A percentile compares a stretch with the other conserved stretches of the same genome.
Evolutionary conservation across 208 protist species (phyloP).

Genomic region (Trypanosoma grayi): DNA sequence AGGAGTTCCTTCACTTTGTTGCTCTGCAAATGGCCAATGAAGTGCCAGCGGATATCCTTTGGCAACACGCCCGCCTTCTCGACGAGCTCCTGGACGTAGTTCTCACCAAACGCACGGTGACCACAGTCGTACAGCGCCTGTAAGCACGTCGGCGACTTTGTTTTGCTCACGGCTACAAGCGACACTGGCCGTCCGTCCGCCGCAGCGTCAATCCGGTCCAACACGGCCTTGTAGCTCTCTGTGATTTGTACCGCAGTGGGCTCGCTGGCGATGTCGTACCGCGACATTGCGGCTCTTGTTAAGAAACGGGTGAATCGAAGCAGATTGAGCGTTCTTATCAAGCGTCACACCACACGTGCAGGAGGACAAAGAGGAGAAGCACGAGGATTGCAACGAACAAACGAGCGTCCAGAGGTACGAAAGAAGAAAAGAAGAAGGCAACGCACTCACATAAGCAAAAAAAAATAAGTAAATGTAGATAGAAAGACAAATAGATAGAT

Average conservation of each 20-base stretch:
- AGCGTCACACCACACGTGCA: neutral
- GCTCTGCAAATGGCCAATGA: constrained; percentile 97
- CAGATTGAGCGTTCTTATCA: constrained; percentile 6
- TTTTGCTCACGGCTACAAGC: constrained; percentile 80
- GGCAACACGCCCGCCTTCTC: constrained; percentile 85
- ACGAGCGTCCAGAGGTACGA: neutral
- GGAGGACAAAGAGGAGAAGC: neutral
- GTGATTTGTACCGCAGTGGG: constrained; percentile 43
- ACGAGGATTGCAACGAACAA: neutral
- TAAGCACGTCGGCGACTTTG: constrained; percentile 72
- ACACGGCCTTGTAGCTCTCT: constrained; percentile 51
- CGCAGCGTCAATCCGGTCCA: constrained; percentile 27
- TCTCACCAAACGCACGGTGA: constrained; percentile 94
- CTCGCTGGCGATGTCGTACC: constrained; percentile 65
- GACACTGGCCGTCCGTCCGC: constrained; percentile 38
- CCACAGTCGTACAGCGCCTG: constrained; percentile 56
- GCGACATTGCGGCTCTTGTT: constrained; percentile 25
- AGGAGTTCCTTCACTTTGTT: constrained; percentile 95
- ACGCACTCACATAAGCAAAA: neutral
- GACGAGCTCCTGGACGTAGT: constrained; percentile 96
- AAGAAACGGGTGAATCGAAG: constrained; percentile 14
- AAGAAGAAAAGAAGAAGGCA: neutral
- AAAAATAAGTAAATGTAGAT: neutral
- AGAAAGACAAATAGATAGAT: neutral
- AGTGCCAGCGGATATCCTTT: constrained; percentile 95